Percentiles rank a stretch among this genome's conserved stretches.
Evolutionary conservation across 164 flowering plant species (phyloP).

Genomic region (Magnolia kwangsiensis): DNA sequence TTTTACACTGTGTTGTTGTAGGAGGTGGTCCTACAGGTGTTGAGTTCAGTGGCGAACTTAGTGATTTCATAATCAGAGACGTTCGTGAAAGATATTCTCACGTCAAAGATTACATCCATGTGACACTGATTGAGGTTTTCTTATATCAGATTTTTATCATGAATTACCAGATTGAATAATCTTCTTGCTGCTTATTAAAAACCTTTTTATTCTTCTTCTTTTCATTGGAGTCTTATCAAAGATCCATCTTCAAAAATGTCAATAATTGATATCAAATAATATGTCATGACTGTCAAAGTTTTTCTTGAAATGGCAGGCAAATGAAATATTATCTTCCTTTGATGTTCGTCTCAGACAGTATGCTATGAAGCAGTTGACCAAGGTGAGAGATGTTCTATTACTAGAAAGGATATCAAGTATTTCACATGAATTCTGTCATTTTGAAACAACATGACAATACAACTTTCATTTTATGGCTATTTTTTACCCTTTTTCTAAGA

Average conservation of each 20-base stretch:
- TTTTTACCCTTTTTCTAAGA: too few relatives aligned
- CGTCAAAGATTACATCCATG: constrained; percentile 85
- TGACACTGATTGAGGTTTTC: constrained; percentile 92
- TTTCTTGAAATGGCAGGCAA: constrained; percentile 64
- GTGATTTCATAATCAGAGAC: constrained; percentile 88
- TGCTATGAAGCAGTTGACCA: constrained; percentile 78
- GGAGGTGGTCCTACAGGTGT: constrained; percentile 99
- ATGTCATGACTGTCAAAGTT: neutral
- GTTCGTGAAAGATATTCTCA: constrained; percentile 88
- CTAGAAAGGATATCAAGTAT: neutral
- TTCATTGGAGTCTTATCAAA: constrained; percentile 1
- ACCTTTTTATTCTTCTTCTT: neutral
- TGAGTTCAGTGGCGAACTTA: constrained; percentile 98
- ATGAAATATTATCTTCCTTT: constrained; percentile 92
- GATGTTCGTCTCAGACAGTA: constrained; percentile 90
- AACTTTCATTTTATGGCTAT: neutral
- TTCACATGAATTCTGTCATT: neutral
- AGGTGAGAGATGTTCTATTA: constrained; percentile 43
- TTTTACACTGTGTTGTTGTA: constrained; percentile 90
- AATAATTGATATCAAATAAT: neutral
- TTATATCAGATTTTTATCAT: neutral
- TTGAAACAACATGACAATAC: neutral
- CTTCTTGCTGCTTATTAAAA: neutral
- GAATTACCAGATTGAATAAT: constrained; percentile 1
- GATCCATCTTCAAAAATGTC: neutral